Conservation (phyloP, 768 basidiomycete genomes). For the Tylopilus sp. region DNA sequence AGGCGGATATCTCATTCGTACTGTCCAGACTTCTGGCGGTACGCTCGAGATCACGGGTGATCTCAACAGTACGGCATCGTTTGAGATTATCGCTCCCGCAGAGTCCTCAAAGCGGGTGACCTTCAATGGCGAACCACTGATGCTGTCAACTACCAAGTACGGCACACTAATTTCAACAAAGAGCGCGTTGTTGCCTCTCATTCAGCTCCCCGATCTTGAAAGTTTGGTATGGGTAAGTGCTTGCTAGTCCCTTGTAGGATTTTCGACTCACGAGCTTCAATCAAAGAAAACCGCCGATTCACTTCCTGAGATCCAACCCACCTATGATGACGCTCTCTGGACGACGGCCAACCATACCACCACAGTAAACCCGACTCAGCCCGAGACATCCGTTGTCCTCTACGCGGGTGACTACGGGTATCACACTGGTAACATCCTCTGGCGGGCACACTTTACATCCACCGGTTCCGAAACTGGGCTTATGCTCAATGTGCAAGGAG, state of each 20-base stretch:
- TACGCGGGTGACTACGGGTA: conserved; percentile 50
- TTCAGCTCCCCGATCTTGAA: conserved; percentile 21
- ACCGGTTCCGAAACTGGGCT: conserved; percentile 45
- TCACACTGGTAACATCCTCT: conserved; percentile 50
- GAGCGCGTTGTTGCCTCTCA: conserved; percentile 7
- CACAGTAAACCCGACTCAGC: conserved; percentile 39
- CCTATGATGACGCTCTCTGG: conserved; percentile 43
- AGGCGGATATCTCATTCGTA: conserved; percentile 46
- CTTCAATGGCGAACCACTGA: conserved; percentile 40
- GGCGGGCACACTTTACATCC: conserved; percentile 49
- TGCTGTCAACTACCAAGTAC: conserved; percentile 36
- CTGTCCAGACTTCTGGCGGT: conserved; percentile 33
- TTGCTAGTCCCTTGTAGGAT: background rate
- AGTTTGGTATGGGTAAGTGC: conserved; percentile 16
- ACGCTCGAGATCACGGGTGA: conserved; percentile 44
- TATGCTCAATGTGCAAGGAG: conserved; percentile 39
- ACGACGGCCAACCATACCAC: conserved; percentile 39
- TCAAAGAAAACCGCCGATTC: conserved; percentile 24
- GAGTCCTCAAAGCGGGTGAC: conserved; percentile 37
- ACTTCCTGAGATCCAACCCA: conserved; percentile 35
- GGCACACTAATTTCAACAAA: conserved; percentile 36
- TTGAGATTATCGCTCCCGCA: conserved; percentile 47
- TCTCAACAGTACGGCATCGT: conserved; percentile 39
- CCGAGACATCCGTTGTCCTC: conserved; percentile 40
- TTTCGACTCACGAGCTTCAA: conserved; percentile 2